Conservation (phyloP, 768 basidiomycete species). For the Leccinum fibrillosum region DNA sequence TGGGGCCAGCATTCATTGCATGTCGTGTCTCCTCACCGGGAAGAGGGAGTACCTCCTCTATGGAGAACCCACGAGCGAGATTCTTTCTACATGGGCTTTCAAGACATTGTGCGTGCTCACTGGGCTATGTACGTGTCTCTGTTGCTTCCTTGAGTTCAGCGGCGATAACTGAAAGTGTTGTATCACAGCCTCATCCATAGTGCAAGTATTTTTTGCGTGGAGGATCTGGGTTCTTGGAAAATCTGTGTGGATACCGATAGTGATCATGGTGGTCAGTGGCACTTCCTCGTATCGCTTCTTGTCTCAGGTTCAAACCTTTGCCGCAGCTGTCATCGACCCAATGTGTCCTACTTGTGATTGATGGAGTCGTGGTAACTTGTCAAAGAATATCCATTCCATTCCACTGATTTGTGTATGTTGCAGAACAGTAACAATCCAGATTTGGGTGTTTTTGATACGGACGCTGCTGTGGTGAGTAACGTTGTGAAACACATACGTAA, state of each 20-base stretch:
- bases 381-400: not conserved
- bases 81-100: slow-evolving; percentile 6
- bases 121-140: slow-evolving; percentile 1
- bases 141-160: not conserved
- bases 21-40: slow-evolving; percentile 9
- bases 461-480: slow-evolving; percentile 5
- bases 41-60: slow-evolving; percentile 3
- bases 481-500: not conserved
- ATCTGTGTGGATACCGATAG: slow-evolving; percentile 2
- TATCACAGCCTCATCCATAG: slow-evolving; percentile 3
- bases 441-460: slow-evolving; percentile 4
- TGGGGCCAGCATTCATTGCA: slow-evolving; percentile 4
- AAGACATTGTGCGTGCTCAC: slow-evolving; percentile 7
- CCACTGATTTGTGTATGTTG: not conserved
- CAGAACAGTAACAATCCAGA: not conserved
- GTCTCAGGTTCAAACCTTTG: not conserved
- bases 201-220: slow-evolving; percentile 8
- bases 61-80: not conserved
- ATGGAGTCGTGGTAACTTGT: not conserved
- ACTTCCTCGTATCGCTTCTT: not conserved
- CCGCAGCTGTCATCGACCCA: slow-evolving; percentile 1
- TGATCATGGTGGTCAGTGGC: slow-evolving; percentile 1
- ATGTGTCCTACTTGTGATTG: slow-evolving; percentile 1
- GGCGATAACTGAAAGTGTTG: not conserved
- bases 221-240: slow-evolving; percentile 8